Evolutionary conservation across 805 yeast genomes (phyloP).

Genomic region (Ogataea chonburiensis): DNA sequence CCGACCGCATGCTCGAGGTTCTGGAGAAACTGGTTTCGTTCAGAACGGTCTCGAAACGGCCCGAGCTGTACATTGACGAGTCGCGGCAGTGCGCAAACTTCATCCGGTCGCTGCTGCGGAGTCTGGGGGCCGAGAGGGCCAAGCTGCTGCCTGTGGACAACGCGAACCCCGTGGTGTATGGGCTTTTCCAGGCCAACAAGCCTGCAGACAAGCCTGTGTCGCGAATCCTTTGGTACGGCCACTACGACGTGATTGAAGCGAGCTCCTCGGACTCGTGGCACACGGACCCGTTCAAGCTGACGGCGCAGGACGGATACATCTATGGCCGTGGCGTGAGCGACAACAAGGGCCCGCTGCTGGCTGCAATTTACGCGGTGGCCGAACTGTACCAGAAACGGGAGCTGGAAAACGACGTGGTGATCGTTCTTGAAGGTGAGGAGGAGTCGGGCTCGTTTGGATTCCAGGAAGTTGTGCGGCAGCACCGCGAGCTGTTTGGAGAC

Average conservation of each 20-base stretch:
- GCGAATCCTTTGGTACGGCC: slow-evolving; percentile 86
- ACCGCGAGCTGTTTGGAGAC: slow-evolving; percentile 56
- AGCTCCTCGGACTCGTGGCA: slow-evolving; percentile 58
- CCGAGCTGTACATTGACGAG: slow-evolving; percentile 67
- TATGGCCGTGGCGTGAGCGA: slow-evolving; percentile 94
- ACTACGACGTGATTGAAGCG: slow-evolving; percentile 91
- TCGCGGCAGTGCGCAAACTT: slow-evolving; percentile 85
- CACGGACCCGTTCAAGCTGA: slow-evolving; percentile 73
- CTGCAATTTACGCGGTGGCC: slow-evolving; percentile 85
- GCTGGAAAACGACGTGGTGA: slow-evolving; percentile 71
- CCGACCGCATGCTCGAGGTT: slow-evolving; percentile 61
- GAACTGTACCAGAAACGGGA: slow-evolving; percentile 52
- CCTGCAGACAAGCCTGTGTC: slow-evolving; percentile 21
- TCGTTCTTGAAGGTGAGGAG: slow-evolving; percentile 92
- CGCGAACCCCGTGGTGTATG: slow-evolving; percentile 85
- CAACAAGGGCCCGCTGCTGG: slow-evolving; percentile 90
- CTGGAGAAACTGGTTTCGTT: slow-evolving; percentile 62
- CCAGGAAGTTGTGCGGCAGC: slow-evolving; percentile 55
- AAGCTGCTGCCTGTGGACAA: slow-evolving; percentile 68
- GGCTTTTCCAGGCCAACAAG: slow-evolving; percentile 56
- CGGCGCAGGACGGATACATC: slow-evolving; percentile 78
- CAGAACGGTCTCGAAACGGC: slow-evolving; percentile 75
- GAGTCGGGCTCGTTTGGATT: slow-evolving; percentile 91
- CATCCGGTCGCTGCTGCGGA: slow-evolving; percentile 57
- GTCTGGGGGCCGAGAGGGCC: slow-evolving; percentile 67